phyloP scores from a whole-genome alignment of 306 rosid genomes.

The Vachellia pachyceras region DNA sequence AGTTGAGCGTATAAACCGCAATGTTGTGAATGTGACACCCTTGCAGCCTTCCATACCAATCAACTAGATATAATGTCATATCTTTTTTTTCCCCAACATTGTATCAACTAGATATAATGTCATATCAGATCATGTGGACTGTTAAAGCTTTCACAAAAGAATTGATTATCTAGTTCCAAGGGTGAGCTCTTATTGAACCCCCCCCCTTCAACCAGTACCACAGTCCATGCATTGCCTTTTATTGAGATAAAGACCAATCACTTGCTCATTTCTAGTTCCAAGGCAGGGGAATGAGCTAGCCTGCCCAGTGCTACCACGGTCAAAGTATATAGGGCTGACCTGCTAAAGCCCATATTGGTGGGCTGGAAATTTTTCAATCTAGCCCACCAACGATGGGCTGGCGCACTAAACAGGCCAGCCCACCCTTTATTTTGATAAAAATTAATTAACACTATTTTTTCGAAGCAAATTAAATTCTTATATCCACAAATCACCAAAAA shows the following conservation, averaged over 20 bases:
- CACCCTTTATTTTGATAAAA: not conserved
- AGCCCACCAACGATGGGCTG: not conserved
- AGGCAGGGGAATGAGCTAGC: not conserved
- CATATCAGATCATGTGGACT: not conserved
- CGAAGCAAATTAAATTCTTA: not conserved
- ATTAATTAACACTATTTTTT: too few species aligned
- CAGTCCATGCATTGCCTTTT: too few species aligned
- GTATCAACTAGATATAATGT: too few species aligned
- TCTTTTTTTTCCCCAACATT: too few species aligned
- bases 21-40: not conserved
- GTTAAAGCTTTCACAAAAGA: constrained; percentile 1
- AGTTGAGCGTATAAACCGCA: not conserved
- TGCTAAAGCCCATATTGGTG: too few species aligned
- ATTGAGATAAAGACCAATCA: too few species aligned
- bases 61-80: not conserved
- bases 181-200: not conserved
- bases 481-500: not conserved
- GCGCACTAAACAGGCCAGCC: not conserved
- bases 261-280: not conserved
- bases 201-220: too few species aligned
- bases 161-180: not conserved
- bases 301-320: not conserved
- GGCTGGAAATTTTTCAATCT: not conserved
- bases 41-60: not conserved
- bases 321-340: too few species aligned